Conservation (phyloP, 2,329 filamentous ascomycete species). For the Escovopsis sp. region DNA sequence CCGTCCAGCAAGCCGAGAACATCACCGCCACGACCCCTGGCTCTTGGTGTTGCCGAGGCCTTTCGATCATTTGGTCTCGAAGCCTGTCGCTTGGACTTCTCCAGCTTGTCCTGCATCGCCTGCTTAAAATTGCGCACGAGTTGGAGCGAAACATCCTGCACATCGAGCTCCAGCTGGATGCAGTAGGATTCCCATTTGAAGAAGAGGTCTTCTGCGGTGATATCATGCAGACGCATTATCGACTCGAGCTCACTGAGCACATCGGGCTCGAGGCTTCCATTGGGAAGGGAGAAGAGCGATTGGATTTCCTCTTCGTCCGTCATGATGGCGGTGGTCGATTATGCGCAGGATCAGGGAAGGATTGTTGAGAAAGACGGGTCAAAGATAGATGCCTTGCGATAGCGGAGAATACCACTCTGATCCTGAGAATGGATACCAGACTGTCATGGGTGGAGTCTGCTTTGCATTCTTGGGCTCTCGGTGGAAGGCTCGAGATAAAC, state of each 20-base stretch:
- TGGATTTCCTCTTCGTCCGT: constrained; percentile 15
- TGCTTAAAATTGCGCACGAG: constrained; percentile 69
- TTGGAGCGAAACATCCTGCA: constrained; percentile 51
- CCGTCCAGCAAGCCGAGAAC: constrained; percentile 75
- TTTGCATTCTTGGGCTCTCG: no score
- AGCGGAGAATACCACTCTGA: no score
- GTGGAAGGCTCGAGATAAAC: no score
- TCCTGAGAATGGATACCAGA: no score
- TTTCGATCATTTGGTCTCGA: constrained; percentile 50
- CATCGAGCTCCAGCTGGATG: constrained; percentile 79
- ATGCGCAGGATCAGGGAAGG: no score
- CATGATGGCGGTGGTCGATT: no score
- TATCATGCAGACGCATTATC: constrained; percentile 68
- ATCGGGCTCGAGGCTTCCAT: constrained; percentile 51
- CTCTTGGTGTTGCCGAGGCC: constrained; percentile 45
- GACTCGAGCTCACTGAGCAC: constrained; percentile 69
- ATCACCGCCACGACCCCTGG: constrained; percentile 41
- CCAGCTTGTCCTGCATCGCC: constrained; percentile 68
- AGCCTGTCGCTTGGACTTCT: constrained; percentile 54
- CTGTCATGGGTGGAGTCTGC: no score
- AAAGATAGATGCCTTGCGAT: no score
- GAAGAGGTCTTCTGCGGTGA: constrained; percentile 74
- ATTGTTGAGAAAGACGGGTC: no score
- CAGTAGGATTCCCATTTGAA: constrained; percentile 99
- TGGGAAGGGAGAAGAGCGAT: constrained; percentile 19